These are phyloP conservation scores for Ophiognomonia clavigignenti-juglandacearum DNA, from an alignment of 2,329 filamentous ascomycete genomes.

Conservation along the genomic window DNA sequence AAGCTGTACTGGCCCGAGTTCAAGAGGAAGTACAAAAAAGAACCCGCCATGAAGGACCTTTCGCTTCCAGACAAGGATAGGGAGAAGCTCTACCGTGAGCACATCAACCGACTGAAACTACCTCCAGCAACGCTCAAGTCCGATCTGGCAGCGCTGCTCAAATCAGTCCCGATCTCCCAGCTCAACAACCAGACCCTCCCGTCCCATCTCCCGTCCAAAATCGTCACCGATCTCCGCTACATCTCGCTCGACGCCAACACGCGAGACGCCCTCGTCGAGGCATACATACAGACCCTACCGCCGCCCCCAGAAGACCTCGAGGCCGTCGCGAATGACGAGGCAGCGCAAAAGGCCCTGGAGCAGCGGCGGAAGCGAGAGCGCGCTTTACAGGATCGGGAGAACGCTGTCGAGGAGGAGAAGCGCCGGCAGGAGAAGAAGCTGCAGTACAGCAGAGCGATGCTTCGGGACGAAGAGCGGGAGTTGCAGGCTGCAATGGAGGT, in stretches of 20 bases:
- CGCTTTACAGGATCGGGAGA: constrained; percentile 62
- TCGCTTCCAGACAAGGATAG: constrained; percentile 69
- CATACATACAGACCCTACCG: constrained; percentile 60
- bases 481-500: constrained; percentile 65
- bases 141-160: constrained; percentile 63
- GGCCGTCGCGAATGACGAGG: constrained; percentile 44
- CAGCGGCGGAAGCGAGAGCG: constrained; percentile 57
- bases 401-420: constrained; percentile 59
- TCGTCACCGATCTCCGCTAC: constrained; percentile 65
- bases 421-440: constrained; percentile 53
- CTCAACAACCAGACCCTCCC: constrained; percentile 57
- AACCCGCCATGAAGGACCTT: constrained; percentile 72
- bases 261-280: constrained; percentile 61
- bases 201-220: constrained; percentile 53
- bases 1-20: constrained; percentile 99
- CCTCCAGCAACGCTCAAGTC: constrained; percentile 62
- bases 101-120: constrained; percentile 62
- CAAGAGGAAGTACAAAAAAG: constrained; percentile 81
- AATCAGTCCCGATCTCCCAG: constrained; percentile 49
- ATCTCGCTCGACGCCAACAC: constrained; percentile 58
- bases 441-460: constrained; percentile 52
- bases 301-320: constrained; percentile 45
- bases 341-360: constrained; percentile 41
- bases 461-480: constrained; percentile 64
- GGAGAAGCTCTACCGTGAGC: constrained; percentile 75